phyloP scores from a whole-genome alignment of 371 early-diverging fungal genomes.

The Mucor piriformis region DNA sequence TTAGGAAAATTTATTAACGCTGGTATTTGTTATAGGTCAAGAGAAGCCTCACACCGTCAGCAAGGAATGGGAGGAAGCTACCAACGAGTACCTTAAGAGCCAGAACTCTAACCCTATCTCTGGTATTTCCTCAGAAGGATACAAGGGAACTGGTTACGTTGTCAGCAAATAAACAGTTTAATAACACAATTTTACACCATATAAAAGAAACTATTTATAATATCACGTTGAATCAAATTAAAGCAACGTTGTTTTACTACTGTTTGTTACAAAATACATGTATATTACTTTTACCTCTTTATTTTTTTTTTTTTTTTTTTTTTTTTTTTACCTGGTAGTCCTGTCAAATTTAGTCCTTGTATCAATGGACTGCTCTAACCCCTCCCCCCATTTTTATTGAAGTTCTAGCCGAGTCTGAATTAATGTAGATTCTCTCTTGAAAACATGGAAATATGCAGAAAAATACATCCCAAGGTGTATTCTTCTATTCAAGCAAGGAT shows the following conservation, averaged over 20 bases:
- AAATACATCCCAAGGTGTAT: too few relatives aligned
- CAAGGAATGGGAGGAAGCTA: slow-evolving; percentile 94
- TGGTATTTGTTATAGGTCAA: slow-evolving; percentile 41
- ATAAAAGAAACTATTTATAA: slow-evolving; percentile 11
- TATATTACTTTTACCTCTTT: too few relatives aligned
- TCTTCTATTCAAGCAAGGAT: too few relatives aligned
- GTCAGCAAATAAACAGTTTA: slow-evolving; percentile 30
- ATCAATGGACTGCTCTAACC: too few relatives aligned
- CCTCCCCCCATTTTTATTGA: too few relatives aligned
- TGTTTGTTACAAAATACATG: slow-evolving; percentile 11
- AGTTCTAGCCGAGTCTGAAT: too few relatives aligned
- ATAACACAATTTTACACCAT: slow-evolving; percentile 6
- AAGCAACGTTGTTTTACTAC: slow-evolving; percentile 8
- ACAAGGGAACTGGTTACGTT: slow-evolving; percentile 80
- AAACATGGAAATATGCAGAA: too few relatives aligned
- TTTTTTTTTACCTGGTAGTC: too few relatives aligned
- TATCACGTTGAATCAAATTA: slow-evolving; percentile 10
- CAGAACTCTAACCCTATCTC: slow-evolving; percentile 90
- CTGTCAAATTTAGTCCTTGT: too few relatives aligned
- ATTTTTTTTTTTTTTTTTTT: too few relatives aligned
- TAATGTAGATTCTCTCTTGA: too few relatives aligned
- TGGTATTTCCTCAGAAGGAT: slow-evolving; percentile 86
- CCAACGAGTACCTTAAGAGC: slow-evolving; percentile 80
- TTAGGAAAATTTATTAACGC: neutral
- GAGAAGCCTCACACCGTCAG: slow-evolving; percentile 75